A percentile compares a stretch with the other conserved stretches of the same genome.
Conservation (phyloP, 2,329 filamentous ascomycete genomes). For the Venturia oleaginea region DNA sequence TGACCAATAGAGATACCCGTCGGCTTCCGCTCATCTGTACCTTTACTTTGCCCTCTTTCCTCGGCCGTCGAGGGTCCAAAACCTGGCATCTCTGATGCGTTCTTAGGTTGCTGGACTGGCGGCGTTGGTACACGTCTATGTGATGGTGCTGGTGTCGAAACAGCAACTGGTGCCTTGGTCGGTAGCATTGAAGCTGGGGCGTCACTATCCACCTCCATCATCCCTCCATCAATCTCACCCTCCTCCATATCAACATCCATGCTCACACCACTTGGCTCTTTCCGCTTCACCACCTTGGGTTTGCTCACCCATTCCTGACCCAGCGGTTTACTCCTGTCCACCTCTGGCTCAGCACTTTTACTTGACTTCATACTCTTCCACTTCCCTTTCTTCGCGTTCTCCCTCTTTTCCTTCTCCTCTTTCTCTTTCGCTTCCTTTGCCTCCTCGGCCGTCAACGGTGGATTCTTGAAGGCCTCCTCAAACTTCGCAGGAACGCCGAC, state of each 20-base stretch:
- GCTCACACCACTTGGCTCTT: not conserved
- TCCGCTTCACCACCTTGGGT: not conserved
- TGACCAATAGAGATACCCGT: not conserved
- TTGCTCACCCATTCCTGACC: slow-evolving; percentile 18
- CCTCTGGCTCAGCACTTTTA: slow-evolving; percentile 15
- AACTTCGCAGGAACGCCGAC: slow-evolving; percentile 10
- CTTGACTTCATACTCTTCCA: slow-evolving; percentile 20
- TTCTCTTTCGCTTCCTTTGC: slow-evolving; percentile 19
- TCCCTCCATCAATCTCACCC: slow-evolving; percentile 14
- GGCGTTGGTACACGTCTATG: not conserved
- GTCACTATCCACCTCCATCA: slow-evolving; percentile 17
- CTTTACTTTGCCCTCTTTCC: not conserved
- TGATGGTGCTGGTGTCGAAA: not conserved
- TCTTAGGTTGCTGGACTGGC: not conserved
- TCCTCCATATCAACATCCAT: slow-evolving; percentile 3
- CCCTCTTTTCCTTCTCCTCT: slow-evolving; percentile 31
- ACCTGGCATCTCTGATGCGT: not conserved
- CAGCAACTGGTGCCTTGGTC: not conserved
- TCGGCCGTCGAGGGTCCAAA: slow-evolving; percentile 5
- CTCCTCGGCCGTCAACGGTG: slow-evolving; percentile 23
- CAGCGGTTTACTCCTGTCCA: slow-evolving; percentile 31
- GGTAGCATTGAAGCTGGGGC: not conserved
- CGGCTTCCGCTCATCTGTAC: not conserved
- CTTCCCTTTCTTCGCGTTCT: slow-evolving; percentile 25
- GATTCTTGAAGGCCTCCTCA: slow-evolving; percentile 15